Base-by-base conservation (phyloP, 225 moss, liverwort and hornwort genomes). In the Neckera pumila region DNA sequence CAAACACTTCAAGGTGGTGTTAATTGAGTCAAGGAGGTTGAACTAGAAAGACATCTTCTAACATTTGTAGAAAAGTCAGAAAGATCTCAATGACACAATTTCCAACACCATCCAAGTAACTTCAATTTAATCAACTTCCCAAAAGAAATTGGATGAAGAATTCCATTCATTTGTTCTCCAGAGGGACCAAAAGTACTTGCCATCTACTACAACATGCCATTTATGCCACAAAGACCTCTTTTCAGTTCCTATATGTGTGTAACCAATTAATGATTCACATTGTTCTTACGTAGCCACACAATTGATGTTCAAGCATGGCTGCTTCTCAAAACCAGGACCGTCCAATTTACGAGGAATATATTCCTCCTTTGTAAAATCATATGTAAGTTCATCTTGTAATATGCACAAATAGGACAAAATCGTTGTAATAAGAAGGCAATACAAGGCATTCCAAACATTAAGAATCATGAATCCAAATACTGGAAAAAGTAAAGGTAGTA, bases 401-500 rank as follows among this genome's bases (percentile, higher is more conserved):
- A 80, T 19, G 28, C 12, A 30, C 30, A 11, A 40, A 80, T 3
- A 23, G 13, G 40, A 59, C 30, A 80, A 80, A 80, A 59, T 42
- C 42, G 7, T 54, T 58, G 79, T 57, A 59, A 40, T 6, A 30
- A 71, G 19, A 79, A 79, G 69, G 30, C 19, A 51, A 19, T 6
- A 33, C 42, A 63, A 64, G 62, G 14, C 33, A 74, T 42, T 43
- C 74, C 40, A 87, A 9, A 74, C 6, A 25, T 9, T 27, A 13
- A 12, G 5, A 81, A 79, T 51, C 30, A 27, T 27, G 7, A 42
- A 58, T 47, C n/a, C 65, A 59, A 69, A 81, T 63, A 56, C 54
- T 87, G 64, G 80, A 80, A 85, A 78, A 80, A 82, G 34, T 67
- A 33, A 84, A 86, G 91, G 79, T n/a, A 86, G 88, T 84, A 62